Evolutionary conservation across 177 flowering plant species (phyloP), one percentile per base, ranked within the genome.

Genomic region (Vitis hybrid): DNA sequence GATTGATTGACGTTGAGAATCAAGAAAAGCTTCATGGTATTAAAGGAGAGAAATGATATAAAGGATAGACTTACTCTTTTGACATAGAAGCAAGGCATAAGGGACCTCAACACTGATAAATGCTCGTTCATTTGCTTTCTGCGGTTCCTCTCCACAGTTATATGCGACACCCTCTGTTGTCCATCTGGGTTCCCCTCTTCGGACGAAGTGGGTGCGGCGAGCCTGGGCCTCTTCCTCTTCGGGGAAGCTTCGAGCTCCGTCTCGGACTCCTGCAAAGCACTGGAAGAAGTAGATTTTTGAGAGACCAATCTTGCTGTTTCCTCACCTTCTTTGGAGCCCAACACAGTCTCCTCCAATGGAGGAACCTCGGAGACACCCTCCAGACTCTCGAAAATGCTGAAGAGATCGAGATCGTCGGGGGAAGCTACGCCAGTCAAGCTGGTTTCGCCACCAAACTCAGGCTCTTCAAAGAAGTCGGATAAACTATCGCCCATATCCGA

Each of bases 41-140:
- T 12, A 57, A 5, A 65, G 49, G 29, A 48, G 29, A 52, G 60
- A 22, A 11, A 8, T 2, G n/a, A 19, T 13, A 50, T 20, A 6
- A 26, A 61, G 9, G 34, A 10, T 5, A 12, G 12, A 9, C 79
- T 59, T 84, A 93, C 98, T 66, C 96, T 80, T 79, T 95, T 95
- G 76, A 93, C 96, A 71, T 95, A 91, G 81, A 95, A 95, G 76
- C 89, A 83, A 81, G 99, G 99, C 99, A 91, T 93, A 48, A 95
- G 81, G 0, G 95, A 84, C 14, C 99, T 84, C 57, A 95, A 76
- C 22, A 91, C 90, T 1, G 90, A 66, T 56, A 95, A 80, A 61
- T 95, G 90, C 62, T 91, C 96, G 61, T 95, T 95, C 99, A 95
- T 93, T 69, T 93, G 99, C 89, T 95, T 95, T 66, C 99, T 87